These are phyloP conservation scores for Sporothrix inflata DNA, from an alignment of 2,329 filamentous ascomycete genomes.

Conservation along the genomic window DNA sequence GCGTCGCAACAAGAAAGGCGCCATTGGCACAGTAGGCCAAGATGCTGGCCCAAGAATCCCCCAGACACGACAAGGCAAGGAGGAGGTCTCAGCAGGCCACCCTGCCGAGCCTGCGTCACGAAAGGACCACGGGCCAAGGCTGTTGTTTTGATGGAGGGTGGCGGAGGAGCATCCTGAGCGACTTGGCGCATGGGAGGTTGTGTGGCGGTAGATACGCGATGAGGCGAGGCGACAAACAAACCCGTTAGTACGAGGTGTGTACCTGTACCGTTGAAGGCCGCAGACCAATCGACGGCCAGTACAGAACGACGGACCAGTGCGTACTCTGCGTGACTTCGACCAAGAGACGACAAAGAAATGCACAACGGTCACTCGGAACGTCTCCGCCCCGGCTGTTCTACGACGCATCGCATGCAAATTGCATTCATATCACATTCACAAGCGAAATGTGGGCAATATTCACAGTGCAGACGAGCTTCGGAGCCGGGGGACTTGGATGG, in stretches of 20 bases:
- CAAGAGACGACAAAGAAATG: neutral
- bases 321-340: too few relatives aligned
- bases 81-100: neutral
- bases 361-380: neutral
- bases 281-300: neutral
- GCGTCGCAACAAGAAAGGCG: too few relatives aligned
- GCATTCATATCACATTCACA: neutral
- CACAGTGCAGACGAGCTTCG: neutral
- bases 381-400: neutral
- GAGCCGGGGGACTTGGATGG: neutral
- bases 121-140: neutral
- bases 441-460: neutral
- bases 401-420: neutral
- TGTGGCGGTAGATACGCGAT: neutral
- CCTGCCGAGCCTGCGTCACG: neutral
- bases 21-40: neutral
- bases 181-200: neutral
- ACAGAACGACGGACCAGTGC: neutral
- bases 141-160: neutral
- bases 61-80: slow-evolving; percentile 12
- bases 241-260: neutral
- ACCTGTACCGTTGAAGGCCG: neutral
- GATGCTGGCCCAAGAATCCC: slow-evolving; percentile 8
- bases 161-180: neutral
- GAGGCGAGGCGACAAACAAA: too few relatives aligned